A percentile compares a stretch with the other conserved stretches of the same genome.
Evolutionary conservation across 2,329 filamentous ascomycete species (phyloP).

Genomic region (Ophiostoma fasciatum): DNA sequence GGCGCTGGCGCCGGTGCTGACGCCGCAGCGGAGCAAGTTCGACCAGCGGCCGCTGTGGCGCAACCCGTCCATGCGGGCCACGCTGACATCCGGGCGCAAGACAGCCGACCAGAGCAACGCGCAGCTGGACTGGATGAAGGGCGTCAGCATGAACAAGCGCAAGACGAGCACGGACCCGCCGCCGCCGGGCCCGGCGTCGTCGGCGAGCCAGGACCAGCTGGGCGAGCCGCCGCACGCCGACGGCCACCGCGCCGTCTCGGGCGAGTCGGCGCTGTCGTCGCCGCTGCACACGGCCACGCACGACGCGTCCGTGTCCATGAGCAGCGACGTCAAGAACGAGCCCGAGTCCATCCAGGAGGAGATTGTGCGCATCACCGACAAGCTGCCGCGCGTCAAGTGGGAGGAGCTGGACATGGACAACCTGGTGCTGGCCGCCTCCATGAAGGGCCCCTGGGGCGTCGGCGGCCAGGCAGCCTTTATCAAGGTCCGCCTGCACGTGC

Average conservation of each 20-base stretch:
- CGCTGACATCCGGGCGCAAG: conserved; percentile 22
- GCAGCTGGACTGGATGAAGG: conserved; percentile 56
- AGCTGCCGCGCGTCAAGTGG: conserved; percentile 49
- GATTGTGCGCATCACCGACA: conserved; percentile 44
- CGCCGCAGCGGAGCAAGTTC: conserved; percentile 24
- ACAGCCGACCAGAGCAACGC: conserved; percentile 32
- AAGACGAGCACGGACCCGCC: conserved; percentile 26
- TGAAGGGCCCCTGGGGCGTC: conserved; percentile 49
- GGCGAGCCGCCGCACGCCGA: neutral
- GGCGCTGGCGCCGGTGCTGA: conserved; percentile 19
- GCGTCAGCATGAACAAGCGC: conserved; percentile 47
- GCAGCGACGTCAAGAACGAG: conserved; percentile 44
- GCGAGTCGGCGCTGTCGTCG: conserved; percentile 11
- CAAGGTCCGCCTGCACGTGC: conserved; percentile 46
- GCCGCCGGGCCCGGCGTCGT: conserved; percentile 1
- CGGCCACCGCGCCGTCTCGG: conserved; percentile 7
- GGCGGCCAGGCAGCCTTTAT: conserved; percentile 43
- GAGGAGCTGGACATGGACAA: conserved; percentile 50
- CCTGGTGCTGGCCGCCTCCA: conserved; percentile 41
- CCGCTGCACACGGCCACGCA: conserved; percentile 36
- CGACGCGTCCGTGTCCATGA: conserved; percentile 32
- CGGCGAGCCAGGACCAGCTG: conserved; percentile 2
- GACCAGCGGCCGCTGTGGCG: conserved; percentile 32
- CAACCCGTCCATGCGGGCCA: conserved; percentile 44
- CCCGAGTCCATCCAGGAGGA: conserved; percentile 50